phyloP scores from a whole-genome alignment of 2,329 filamentous ascomycete species.

The Sporothrix euskadiensis region DNA sequence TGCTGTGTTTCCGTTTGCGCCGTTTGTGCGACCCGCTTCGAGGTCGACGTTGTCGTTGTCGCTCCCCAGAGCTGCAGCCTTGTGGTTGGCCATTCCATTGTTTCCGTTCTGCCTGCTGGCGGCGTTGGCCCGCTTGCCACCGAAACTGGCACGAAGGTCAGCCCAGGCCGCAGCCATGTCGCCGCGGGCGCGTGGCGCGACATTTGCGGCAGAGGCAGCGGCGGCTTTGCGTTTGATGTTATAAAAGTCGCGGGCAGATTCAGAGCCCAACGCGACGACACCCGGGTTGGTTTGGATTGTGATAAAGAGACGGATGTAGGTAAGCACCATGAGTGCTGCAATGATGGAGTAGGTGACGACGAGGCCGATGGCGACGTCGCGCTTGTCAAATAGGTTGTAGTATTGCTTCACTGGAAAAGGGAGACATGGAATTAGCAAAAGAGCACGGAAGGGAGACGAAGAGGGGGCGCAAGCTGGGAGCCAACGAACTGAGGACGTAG shows the following conservation, averaged over 20 bases:
- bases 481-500: slow-evolving; percentile 63
- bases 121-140: neutral
- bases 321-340: slow-evolving; percentile 62
- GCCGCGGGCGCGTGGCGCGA: neutral
- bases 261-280: slow-evolving; percentile 65
- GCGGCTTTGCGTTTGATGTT: slow-evolving; percentile 36
- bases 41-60: slow-evolving; percentile 32
- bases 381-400: slow-evolving; percentile 50
- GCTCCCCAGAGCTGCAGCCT: neutral
- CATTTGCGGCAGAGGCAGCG: slow-evolving; percentile 37
- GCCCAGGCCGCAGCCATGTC: neutral
- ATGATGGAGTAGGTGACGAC: slow-evolving; percentile 68
- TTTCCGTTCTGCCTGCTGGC: slow-evolving; percentile 31
- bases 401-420: slow-evolving; percentile 68
- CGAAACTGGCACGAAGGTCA: slow-evolving; percentile 7
- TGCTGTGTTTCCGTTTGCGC: slow-evolving; percentile 1
- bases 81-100: slow-evolving; percentile 26
- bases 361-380: slow-evolving; percentile 65
- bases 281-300: slow-evolving; percentile 71
- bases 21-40: slow-evolving; percentile 30
- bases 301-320: slow-evolving; percentile 71
- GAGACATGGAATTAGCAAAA: slow-evolving; percentile 20
- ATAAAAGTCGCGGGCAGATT: slow-evolving; percentile 35
- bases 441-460: slow-evolving; percentile 4
- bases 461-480: neutral